These are phyloP conservation scores for Hypsizygus marmoreus DNA, from an alignment of 768 basidiomycete genomes.

Conservation along the genomic window DNA sequence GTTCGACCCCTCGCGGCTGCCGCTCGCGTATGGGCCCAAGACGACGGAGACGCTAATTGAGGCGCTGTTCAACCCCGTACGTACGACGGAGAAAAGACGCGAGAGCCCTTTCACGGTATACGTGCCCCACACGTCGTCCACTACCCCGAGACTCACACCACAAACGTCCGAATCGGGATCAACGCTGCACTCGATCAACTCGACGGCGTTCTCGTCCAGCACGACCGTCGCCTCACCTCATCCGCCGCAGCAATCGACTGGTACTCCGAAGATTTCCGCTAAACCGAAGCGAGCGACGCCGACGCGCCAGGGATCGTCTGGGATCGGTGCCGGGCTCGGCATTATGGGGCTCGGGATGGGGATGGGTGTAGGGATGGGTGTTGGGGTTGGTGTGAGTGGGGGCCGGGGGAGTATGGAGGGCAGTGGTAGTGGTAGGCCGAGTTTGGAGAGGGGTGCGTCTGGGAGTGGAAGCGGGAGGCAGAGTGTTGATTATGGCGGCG, in stretches of 20 bases:
- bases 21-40: conserved; percentile 56
- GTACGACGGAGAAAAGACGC: conserved; percentile 38
- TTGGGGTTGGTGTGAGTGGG: conserved; percentile 16
- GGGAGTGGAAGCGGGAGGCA: not conserved
- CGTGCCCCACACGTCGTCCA: conserved; percentile 25
- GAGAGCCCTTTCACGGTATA: conserved; percentile 47
- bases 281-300: conserved; percentile 5
- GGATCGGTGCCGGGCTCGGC: conserved; percentile 21
- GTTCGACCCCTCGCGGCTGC: conserved; percentile 47
- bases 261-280: too few species aligned
- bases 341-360: conserved; percentile 29
- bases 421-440: not conserved
- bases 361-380: conserved; percentile 23
- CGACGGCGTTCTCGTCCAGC: too few species aligned
- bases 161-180: not conserved
- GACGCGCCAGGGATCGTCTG: conserved; percentile 8
- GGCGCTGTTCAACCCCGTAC: conserved; percentile 74
- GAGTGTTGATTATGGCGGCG: not conserved
- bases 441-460: not conserved
- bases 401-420: not conserved
- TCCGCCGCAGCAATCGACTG: too few species aligned
- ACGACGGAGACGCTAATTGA: conserved; percentile 78
- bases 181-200: too few species aligned
- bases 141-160: too few species aligned
- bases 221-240: too few species aligned